phyloP scores from a whole-genome alignment of 352 stramenopile genomes.

The Pythium biforme region DNA sequence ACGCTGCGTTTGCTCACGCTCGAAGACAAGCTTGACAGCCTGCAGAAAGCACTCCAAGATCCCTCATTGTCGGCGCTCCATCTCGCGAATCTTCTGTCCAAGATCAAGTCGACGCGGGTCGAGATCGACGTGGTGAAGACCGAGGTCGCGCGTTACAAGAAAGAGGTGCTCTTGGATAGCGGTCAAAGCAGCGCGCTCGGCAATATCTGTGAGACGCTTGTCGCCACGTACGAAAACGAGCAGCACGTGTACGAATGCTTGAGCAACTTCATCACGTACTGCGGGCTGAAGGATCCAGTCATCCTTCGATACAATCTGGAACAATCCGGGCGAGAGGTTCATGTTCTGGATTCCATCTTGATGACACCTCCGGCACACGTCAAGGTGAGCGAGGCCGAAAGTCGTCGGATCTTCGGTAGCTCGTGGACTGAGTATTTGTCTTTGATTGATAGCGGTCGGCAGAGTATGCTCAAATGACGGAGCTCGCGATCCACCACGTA shows the following conservation, averaged over 20 bases:
- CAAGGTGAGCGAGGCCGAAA: constrained; percentile 28
- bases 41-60: constrained; percentile 8
- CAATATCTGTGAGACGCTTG: constrained; percentile 54
- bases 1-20: constrained; percentile 48
- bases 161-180: constrained; percentile 47
- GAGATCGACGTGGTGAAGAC: constrained; percentile 55
- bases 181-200: constrained; percentile 40
- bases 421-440: neutral
- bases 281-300: constrained; percentile 38
- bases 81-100: neutral
- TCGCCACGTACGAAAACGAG: constrained; percentile 71
- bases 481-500: constrained; percentile 26
- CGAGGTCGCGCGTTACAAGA: constrained; percentile 48
- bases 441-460: constrained; percentile 14
- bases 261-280: constrained; percentile 57
- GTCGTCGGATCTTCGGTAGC: neutral
- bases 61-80: neutral
- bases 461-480: constrained; percentile 23
- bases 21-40: constrained; percentile 37
- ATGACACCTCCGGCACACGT: constrained; percentile 43
- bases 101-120: constrained; percentile 35
- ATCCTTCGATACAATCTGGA: constrained; percentile 59
- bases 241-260: constrained; percentile 73
- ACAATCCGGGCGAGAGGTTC: constrained; percentile 46
- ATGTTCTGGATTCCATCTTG: constrained; percentile 62